phyloP scores from a whole-genome alignment of 1,284 basidiomycete genomes.

The Papiliotrema nemorosa region DNA sequence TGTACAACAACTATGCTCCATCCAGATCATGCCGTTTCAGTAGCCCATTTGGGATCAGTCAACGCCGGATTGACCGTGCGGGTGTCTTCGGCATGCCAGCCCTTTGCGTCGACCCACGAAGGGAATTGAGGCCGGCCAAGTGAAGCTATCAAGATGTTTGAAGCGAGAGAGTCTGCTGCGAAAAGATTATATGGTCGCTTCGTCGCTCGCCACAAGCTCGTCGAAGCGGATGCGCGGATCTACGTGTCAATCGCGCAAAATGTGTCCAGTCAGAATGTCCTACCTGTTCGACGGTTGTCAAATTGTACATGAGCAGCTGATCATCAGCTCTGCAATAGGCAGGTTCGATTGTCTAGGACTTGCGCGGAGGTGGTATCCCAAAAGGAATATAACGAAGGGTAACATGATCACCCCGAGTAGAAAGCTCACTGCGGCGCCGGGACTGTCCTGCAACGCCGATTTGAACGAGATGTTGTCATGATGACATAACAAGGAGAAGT shows the following conservation, averaged over 20 bases:
- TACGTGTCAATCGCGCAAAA: constrained; percentile 5
- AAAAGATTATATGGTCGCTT: constrained; percentile 46
- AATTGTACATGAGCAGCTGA: constrained; percentile 73
- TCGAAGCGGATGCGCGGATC: constrained; percentile 45
- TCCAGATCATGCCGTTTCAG: neutral
- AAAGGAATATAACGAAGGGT: constrained; percentile 74
- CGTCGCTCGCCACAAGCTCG: constrained; percentile 26
- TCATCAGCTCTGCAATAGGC: constrained; percentile 5
- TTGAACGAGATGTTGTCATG: constrained; percentile 57
- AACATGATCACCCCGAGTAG: constrained; percentile 64
- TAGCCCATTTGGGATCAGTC: constrained; percentile 19
- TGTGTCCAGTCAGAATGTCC: constrained; percentile 27
- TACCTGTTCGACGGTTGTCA: constrained; percentile 91
- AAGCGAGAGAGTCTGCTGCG: constrained; percentile 24
- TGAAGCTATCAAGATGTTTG: constrained; percentile 41
- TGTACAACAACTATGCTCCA: neutral
- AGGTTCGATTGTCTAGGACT: constrained; percentile 35
- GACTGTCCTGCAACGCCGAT: constrained; percentile 58
- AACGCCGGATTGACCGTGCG: constrained; percentile 44
- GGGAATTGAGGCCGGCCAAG: constrained; percentile 46
- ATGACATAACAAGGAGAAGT: constrained; percentile 65
- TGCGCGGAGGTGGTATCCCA: constrained; percentile 79
- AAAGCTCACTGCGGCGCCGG: constrained; percentile 76
- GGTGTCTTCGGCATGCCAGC: constrained; percentile 27
- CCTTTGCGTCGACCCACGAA: constrained; percentile 45